Percentiles rank a stretch among this genome's conserved stretches.
Evolutionary conservation across 192 early-diverging fungal species (phyloP).

Genomic region (Mortierella antarctica): DNA sequence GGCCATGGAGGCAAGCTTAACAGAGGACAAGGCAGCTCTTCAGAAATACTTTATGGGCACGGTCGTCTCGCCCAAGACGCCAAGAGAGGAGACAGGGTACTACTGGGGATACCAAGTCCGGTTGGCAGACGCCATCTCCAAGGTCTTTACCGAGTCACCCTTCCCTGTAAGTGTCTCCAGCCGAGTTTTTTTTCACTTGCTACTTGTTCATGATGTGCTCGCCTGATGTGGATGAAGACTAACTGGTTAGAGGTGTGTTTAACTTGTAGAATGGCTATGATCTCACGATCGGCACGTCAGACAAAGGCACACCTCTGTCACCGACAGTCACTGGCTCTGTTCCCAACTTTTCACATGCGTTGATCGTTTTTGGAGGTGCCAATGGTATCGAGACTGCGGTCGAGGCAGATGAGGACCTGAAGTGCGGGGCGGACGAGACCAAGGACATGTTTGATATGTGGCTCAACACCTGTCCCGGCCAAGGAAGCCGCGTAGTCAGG

Average conservation of each 20-base stretch:
- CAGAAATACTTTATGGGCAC: constrained; percentile 60
- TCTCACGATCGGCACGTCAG: constrained; percentile 70
- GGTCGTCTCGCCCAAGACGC: constrained; percentile 68
- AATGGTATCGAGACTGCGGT: constrained; percentile 72
- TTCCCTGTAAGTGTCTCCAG: constrained; percentile 54
- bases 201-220: neutral
- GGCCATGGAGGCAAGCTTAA: constrained; percentile 39
- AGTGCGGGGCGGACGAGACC: constrained; percentile 64
- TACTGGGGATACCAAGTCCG: constrained; percentile 80
- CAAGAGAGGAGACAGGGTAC: constrained; percentile 67
- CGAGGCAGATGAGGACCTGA: constrained; percentile 69
- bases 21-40: constrained; percentile 31
- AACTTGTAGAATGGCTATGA: constrained; percentile 69
- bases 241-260: neutral
- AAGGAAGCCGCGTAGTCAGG: constrained; percentile 70
- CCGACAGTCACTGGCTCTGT: constrained; percentile 7
- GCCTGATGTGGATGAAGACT: neutral
- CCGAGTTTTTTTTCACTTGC: neutral
- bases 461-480: constrained; percentile 64
- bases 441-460: constrained; percentile 71
- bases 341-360: constrained; percentile 59
- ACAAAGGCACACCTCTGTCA: constrained; percentile 45
- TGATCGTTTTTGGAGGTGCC: constrained; percentile 77
- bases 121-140: constrained; percentile 65
- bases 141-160: constrained; percentile 69